Percentiles rank a stretch among this genome's conserved stretches.
Conservation (phyloP, 2,329 filamentous ascomycete species). For the Elsinoe batatas region DNA sequence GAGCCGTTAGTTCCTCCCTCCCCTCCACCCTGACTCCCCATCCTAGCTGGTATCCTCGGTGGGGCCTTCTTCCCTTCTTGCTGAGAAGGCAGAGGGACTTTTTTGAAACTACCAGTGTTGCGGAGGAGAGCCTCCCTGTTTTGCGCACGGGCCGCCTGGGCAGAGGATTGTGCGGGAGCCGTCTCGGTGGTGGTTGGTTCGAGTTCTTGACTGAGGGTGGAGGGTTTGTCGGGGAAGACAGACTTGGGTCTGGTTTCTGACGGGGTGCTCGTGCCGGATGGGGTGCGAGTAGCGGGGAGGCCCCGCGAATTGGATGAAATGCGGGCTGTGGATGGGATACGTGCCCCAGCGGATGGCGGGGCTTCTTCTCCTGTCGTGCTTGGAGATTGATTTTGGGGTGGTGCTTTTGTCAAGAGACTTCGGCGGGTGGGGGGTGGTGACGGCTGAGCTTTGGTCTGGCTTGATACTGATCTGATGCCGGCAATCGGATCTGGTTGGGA, state of each 20-base stretch:
- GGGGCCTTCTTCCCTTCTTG: not conserved
- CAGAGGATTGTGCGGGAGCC: not conserved
- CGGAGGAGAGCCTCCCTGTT: not conserved
- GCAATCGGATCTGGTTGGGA: not conserved
- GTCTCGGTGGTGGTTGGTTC: not conserved
- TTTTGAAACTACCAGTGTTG: conserved; percentile 1
- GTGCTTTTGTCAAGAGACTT: conserved; percentile 6
- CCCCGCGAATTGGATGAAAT: not conserved
- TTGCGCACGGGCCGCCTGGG: not conserved
- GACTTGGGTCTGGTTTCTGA: not conserved
- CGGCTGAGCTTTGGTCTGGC: not conserved
- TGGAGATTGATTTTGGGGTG: not conserved
- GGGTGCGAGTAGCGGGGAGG: not conserved
- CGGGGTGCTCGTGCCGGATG: not conserved
- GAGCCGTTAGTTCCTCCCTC: no score
- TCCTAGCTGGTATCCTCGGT: not conserved
- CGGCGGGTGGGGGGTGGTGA: conserved; percentile 3
- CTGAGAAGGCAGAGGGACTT: not conserved
- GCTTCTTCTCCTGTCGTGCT: not conserved
- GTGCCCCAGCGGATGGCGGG: not conserved
- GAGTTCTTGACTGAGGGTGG: not conserved
- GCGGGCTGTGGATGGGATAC: not conserved
- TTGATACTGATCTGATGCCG: not conserved
- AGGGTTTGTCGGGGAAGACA: not conserved
- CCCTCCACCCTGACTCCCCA: not conserved